Evolutionary conservation across 2,329 filamentous ascomycete species (phyloP).

Genomic region (Ophiocordyceps camponoti-floridani): DNA sequence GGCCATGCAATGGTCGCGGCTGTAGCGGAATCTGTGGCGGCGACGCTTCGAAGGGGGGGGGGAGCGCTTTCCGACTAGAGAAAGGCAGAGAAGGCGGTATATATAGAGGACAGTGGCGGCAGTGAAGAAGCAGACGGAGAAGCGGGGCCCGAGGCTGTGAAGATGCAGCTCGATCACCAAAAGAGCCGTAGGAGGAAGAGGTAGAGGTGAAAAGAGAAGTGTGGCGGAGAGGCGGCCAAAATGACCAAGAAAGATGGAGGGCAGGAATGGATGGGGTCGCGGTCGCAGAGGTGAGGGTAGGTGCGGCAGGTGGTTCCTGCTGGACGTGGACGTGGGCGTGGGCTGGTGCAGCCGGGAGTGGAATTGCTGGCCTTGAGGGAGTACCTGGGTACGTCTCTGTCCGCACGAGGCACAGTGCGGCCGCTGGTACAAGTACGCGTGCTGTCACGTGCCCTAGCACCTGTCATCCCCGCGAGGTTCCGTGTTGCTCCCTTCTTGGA

Average conservation of each 20-base stretch:
- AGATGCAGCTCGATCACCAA: neutral
- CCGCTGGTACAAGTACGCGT: neutral
- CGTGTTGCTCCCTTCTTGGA: too few species aligned
- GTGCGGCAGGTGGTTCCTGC: constrained; percentile 9
- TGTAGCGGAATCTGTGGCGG: neutral
- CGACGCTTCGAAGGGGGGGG: neutral
- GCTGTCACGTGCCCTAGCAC: neutral
- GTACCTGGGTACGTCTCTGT: neutral
- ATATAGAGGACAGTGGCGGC: neutral
- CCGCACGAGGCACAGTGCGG: neutral
- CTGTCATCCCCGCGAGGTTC: neutral
- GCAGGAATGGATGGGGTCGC: constrained; percentile 8
- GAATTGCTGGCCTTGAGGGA: neutral
- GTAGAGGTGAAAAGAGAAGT: neutral
- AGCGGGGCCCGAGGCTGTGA: neutral
- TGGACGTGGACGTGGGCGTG: constrained; percentile 1
- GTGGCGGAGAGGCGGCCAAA: constrained; percentile 4
- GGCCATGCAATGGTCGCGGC: neutral
- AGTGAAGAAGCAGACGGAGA: neutral
- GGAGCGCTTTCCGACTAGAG: neutral
- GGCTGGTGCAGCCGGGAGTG: neutral
- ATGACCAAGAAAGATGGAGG: constrained; percentile 2
- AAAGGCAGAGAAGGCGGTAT: neutral
- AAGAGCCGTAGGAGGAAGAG: neutral
- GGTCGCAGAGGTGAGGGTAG: constrained; percentile 7